These are phyloP conservation scores for Colletotrichum tanaceti DNA, from an alignment of 2,329 filamentous ascomycete genomes.

Conservation along the genomic window DNA sequence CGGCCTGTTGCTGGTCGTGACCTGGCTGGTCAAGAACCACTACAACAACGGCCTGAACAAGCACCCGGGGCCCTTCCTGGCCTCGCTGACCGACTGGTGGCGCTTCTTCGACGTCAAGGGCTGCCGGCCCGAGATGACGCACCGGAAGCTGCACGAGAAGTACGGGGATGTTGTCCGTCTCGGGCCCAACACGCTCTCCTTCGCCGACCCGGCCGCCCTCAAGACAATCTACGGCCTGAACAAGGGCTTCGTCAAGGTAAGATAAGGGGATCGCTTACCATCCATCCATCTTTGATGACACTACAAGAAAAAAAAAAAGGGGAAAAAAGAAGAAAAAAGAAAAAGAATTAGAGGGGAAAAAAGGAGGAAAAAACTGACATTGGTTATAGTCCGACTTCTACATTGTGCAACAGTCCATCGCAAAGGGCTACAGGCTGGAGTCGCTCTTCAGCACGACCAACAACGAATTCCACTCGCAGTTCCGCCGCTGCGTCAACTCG, in stretches of 20 bases:
- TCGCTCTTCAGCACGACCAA: constrained; percentile 83
- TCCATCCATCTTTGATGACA: background rate
- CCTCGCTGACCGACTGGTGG: constrained; percentile 76
- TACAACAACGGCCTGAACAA: constrained; percentile 71
- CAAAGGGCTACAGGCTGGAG: constrained; percentile 73
- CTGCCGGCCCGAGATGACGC: constrained; percentile 74
- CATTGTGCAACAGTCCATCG: constrained; percentile 79
- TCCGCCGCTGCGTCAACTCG: constrained; percentile 79
- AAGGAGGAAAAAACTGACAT: no score
- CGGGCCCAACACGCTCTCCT: constrained; percentile 79
- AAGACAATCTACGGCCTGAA: constrained; percentile 85
- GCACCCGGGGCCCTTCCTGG: constrained; percentile 78
- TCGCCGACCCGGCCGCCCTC: constrained; percentile 78
- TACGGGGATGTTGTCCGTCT: constrained; percentile 80
- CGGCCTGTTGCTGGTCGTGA: constrained; percentile 47
- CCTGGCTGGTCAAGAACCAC: constrained; percentile 61
- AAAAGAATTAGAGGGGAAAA: no score
- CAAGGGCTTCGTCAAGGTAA: constrained; percentile 82
- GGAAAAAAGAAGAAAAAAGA: no score
- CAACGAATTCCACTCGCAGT: constrained; percentile 79
- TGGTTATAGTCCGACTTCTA: constrained; percentile 80
- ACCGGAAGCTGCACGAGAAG: constrained; percentile 74
- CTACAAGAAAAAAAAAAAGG: no score
- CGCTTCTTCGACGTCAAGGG: constrained; percentile 76
- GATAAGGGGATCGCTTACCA: constrained; percentile 21